A percentile compares a stretch with the other conserved stretches of the same genome.
phyloP scores from a whole-genome alignment of 768 basidiomycete genomes.

The Rhodosporidiobolus odoratus region DNA sequence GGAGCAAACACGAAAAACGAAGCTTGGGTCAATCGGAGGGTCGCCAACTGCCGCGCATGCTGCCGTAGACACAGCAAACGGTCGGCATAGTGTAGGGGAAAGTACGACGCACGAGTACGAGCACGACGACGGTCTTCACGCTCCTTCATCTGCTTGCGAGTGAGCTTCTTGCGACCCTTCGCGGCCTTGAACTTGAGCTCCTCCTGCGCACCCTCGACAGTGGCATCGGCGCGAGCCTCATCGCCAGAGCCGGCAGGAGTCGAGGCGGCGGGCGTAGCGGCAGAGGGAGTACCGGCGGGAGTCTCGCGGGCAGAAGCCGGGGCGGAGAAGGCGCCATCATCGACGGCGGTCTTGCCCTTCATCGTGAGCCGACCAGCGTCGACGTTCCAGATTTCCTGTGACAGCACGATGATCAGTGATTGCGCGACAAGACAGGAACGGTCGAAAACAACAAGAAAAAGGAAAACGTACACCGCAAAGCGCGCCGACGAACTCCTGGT shows the following conservation, averaged over 20 bases:
- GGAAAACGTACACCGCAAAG: slow-evolving; percentile 62
- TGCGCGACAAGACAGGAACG: background rate
- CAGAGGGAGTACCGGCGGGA: slow-evolving; percentile 19
- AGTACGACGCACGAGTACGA: slow-evolving; percentile 28
- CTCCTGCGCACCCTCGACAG: slow-evolving; percentile 18
- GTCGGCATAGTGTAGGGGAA: too few species aligned
- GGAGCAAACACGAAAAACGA: too few species aligned
- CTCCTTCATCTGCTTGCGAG: slow-evolving; percentile 38
- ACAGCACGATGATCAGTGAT: slow-evolving; percentile 54
- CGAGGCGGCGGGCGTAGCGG: slow-evolving; percentile 20
- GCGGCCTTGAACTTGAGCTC: slow-evolving; percentile 39
- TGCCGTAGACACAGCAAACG: too few species aligned
- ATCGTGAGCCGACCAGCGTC: slow-evolving; percentile 76
- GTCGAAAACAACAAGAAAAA: slow-evolving; percentile 58
- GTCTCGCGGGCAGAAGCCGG: slow-evolving; percentile 24
- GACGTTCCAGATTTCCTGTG: slow-evolving; percentile 84
- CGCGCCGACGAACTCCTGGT: slow-evolving; percentile 76
- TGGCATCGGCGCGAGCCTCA: slow-evolving; percentile 24
- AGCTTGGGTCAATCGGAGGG: too few species aligned
- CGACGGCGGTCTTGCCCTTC: slow-evolving; percentile 76
- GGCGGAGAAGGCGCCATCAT: slow-evolving; percentile 68
- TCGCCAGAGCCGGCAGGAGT: slow-evolving; percentile 36
- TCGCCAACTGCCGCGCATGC: too few species aligned
- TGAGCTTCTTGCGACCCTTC: slow-evolving; percentile 38
- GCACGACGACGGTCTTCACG: slow-evolving; percentile 38